Percentiles rank a stretch among this genome's conserved stretches.
phyloP scores from a whole-genome alignment of 331 rosid genomes.

The Acacia pycnantha region DNA sequence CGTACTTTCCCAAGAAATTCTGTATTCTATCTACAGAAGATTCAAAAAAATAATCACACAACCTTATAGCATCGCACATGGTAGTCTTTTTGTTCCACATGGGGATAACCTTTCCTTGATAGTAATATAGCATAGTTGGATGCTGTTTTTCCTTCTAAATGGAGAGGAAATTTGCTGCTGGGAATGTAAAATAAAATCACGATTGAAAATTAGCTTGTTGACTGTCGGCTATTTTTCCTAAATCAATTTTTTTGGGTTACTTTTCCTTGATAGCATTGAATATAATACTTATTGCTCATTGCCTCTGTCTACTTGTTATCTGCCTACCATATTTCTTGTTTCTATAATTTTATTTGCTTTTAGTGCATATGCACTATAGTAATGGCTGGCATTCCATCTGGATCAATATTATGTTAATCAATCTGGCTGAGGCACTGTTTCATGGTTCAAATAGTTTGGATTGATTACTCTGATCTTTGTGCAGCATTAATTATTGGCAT shows the following conservation, averaged over 20 bases:
- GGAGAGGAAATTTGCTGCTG: not conserved
- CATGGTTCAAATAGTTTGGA: slow-evolving; percentile 7
- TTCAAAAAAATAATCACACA: not conserved
- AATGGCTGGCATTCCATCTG: not conserved
- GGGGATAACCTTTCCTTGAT: not conserved
- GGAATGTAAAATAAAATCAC: not conserved
- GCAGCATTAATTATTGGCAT: slow-evolving; percentile 63
- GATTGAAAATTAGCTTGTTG: not conserved
- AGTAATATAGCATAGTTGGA: slow-evolving; percentile 5
- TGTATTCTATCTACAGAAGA: not conserved
- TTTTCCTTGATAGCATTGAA: not conserved
- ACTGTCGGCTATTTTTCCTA: not conserved
- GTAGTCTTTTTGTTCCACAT: not conserved
- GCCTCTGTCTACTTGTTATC: not conserved
- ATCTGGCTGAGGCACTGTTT: not conserved
- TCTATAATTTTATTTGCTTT: slow-evolving; percentile 9
- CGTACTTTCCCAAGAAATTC: not conserved
- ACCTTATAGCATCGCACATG: not conserved
- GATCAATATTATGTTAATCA: not conserved
- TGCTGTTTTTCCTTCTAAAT: not conserved
- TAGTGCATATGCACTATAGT: slow-evolving; percentile 1
- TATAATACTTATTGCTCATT: not conserved
- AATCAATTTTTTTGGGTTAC: not conserved
- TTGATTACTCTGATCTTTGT: slow-evolving; percentile 29
- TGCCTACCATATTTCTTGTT: not conserved